Conservation (phyloP, 2,329 filamentous ascomycete species). For the Drechslerella coelobrocha region DNA sequence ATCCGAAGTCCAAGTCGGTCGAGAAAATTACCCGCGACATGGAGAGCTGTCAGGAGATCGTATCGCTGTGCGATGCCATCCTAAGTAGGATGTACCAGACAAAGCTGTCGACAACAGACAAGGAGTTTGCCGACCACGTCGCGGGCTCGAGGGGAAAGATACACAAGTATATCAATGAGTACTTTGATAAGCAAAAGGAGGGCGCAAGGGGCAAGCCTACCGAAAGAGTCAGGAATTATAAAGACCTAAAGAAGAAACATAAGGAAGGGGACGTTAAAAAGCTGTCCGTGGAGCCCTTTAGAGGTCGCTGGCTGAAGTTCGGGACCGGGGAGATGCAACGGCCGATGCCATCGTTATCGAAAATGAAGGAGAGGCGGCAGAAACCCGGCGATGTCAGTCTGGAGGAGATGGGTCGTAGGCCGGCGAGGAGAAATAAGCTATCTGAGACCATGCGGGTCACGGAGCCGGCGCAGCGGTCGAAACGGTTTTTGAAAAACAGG, state of each 20-base stretch:
- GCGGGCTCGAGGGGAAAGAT: constrained; percentile 30
- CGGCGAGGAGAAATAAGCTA: constrained; percentile 18
- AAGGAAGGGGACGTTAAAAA: constrained; percentile 15
- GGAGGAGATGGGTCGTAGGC: constrained; percentile 15
- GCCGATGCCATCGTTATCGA: neutral
- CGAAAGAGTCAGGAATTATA: neutral
- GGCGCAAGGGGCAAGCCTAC: neutral
- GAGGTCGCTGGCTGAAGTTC: constrained; percentile 33
- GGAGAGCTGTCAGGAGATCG: constrained; percentile 40
- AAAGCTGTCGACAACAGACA: constrained; percentile 9
- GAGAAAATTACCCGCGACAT: constrained; percentile 39
- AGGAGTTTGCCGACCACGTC: constrained; percentile 36
- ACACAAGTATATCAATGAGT: constrained; percentile 41
- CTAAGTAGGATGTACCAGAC: constrained; percentile 35
- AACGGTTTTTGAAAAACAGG: constrained; percentile 26
- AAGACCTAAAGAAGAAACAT: constrained; percentile 4
- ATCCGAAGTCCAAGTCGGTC: constrained; percentile 31
- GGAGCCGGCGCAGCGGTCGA: constrained; percentile 10
- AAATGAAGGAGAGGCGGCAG: neutral
- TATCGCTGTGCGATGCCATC: constrained; percentile 31
- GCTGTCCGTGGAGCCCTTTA: neutral
- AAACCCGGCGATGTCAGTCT: constrained; percentile 32
- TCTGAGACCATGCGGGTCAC: constrained; percentile 4
- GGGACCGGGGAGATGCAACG: constrained; percentile 24
- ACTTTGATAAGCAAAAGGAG: constrained; percentile 23